A percentile compares a stretch with the other conserved stretches of the same genome.
Evolutionary conservation across 2,329 filamentous ascomycete genomes (phyloP).

Genomic region (Cadophora malorum): DNA sequence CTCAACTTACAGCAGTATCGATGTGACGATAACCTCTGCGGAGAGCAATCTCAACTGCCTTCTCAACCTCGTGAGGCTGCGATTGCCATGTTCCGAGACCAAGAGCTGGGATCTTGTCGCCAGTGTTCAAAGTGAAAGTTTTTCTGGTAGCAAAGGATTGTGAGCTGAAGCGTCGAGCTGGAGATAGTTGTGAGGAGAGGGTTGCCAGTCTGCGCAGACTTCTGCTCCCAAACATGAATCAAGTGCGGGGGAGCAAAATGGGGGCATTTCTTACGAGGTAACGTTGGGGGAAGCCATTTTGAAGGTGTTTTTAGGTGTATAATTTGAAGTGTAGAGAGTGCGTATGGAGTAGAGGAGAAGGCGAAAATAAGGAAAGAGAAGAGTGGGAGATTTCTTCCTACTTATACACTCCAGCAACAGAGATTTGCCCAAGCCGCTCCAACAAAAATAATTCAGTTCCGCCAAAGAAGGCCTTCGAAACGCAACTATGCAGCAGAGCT

Average conservation of each 20-base stretch:
- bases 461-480: conserved; percentile 20
- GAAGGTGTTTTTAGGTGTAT: conserved; percentile 12
- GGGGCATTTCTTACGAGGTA: conserved; percentile 39
- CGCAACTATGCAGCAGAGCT: conserved; percentile 13
- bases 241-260: conserved; percentile 22
- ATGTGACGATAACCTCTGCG: conserved; percentile 75
- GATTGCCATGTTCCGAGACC: conserved; percentile 85
- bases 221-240: conserved; percentile 36
- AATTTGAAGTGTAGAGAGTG: background rate
- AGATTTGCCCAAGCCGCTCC: background rate
- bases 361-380: conserved; percentile 1
- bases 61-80: conserved; percentile 66
- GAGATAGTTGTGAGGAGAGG: conserved; percentile 32
- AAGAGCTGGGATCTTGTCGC: conserved; percentile 78
- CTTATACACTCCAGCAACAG: conserved; percentile 29
- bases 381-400: conserved; percentile 27
- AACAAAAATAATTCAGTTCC: conserved; percentile 19
- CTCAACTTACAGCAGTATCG: conserved; percentile 57
- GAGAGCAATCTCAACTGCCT: conserved; percentile 74
- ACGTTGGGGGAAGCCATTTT: conserved; percentile 45
- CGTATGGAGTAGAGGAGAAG: background rate
- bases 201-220: conserved; percentile 43
- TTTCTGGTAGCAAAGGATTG: conserved; percentile 45
- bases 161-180: conserved; percentile 28
- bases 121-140: conserved; percentile 75